Base-by-base conservation (phyloP, 2,329 filamentous ascomycete species). In the Curvularia verruculosa region DNA sequence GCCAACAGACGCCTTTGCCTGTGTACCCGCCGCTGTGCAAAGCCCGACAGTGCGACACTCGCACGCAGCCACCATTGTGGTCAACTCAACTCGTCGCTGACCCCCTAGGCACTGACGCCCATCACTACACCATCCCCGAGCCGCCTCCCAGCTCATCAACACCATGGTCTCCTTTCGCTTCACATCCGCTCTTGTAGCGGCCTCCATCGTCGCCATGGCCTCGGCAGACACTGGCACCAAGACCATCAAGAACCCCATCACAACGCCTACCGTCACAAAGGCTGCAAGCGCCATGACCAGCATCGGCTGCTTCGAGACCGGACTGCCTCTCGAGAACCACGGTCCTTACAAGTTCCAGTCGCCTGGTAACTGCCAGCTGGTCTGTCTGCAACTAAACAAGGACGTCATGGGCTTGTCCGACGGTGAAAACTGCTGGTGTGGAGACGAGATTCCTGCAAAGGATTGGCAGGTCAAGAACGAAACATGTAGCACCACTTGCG, bases 401-500 rank as follows among this genome's bases (percentile, higher is more conserved):
- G 64, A 82, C 1, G 89, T 92, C 7, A 85, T 88, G 67, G 91
- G 82, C 29, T 78, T 90, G 43, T 84, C 82, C 7, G 81, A 82
- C 18, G 84, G 84, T 15, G 80, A 81, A 18, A 77, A 85, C 61
- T 96, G 92, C 78, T 90, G 82, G 69, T 96, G 92, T 69, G 92
- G 92, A 57, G 78, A 86, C 61, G 76, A 81, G 56, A 82, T 93
- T 46, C 92, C 92, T 0, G 80, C 87, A 15, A 63, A 70, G 46
- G 78, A 78, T 15, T 79, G 79, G 39, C 72, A 87, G 58, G 83
- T 85, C 6, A 78, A 82, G 43, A 83, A 88, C 69, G 73, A 72
- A 7, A 77, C 86, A 15, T 96, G 92, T 78, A 81, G 85, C 69
- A 83, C 82, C 26, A 71, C 80, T 0, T 96, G 92, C 73, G 80